phyloP scores from a whole-genome alignment of 768 basidiomycete species.

The Lentinula guzmanii region DNA sequence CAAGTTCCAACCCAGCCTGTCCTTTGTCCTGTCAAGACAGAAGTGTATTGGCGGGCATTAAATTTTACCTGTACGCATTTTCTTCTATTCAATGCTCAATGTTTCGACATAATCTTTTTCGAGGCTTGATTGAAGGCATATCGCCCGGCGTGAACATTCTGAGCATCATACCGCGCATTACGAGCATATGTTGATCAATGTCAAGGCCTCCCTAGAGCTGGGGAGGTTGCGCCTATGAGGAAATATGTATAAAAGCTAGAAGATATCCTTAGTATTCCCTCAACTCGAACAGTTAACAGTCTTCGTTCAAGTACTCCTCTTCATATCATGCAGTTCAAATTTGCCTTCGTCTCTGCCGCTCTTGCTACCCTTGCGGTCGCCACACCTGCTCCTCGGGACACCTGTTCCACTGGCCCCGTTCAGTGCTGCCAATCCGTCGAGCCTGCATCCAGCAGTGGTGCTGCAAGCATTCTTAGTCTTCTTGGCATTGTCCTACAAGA shows the following conservation, averaged over 20 bases:
- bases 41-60: background rate
- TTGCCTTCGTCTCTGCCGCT: background rate
- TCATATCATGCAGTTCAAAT: constrained; percentile 5
- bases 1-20: background rate
- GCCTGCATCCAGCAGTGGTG: constrained; percentile 6
- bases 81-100: background rate
- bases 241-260: constrained; percentile 1
- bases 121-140: background rate
- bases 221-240: background rate
- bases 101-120: background rate
- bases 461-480: constrained; percentile 8
- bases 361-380: background rate
- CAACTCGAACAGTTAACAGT: constrained; percentile 2
- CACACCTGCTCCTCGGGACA: background rate
- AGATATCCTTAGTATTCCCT: background rate
- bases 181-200: no score
- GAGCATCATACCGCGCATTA: background rate
- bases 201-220: background rate
- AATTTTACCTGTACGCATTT: background rate
- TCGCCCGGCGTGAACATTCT: background rate
- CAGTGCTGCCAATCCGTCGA: constrained; percentile 15
- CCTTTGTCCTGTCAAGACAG: background rate
- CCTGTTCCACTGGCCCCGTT: background rate
- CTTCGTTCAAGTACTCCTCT: constrained; percentile 1
- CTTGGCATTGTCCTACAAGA: constrained; percentile 47